Conservation (phyloP, 1,139 yeast genomes). For the Protomyces inundatus region DNA sequence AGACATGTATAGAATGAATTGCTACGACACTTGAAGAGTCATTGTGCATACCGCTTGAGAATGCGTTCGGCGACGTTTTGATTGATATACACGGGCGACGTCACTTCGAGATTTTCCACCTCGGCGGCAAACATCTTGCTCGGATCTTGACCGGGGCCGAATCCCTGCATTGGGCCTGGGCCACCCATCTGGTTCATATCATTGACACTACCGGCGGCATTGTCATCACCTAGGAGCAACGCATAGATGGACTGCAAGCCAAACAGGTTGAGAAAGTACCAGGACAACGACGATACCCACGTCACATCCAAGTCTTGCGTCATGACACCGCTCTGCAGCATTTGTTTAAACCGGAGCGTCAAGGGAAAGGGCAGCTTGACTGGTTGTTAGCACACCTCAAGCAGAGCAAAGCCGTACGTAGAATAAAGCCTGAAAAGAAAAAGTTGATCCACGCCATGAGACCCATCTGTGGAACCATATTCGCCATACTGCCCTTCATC, state of each 20-base stretch:
- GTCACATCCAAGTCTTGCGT: slow-evolving; percentile 83
- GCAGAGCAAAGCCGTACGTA: slow-evolving; percentile 36
- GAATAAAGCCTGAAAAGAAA: slow-evolving; percentile 85
- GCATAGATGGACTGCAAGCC: slow-evolving; percentile 81
- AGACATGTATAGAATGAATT: too few relatives aligned
- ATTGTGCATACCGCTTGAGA: slow-evolving; percentile 38
- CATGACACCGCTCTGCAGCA: slow-evolving; percentile 83
- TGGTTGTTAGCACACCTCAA: neutral
- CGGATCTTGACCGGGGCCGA: slow-evolving; percentile 48
- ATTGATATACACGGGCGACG: slow-evolving; percentile 54
- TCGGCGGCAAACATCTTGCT: slow-evolving; percentile 58
- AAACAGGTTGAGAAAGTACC: slow-evolving; percentile 87
- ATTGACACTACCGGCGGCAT: slow-evolving; percentile 33
- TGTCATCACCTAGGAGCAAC: slow-evolving; percentile 56
- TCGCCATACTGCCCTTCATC: slow-evolving; percentile 76
- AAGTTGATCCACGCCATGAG: slow-evolving; percentile 96
- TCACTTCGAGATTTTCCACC: slow-evolving; percentile 70
- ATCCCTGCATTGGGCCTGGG: slow-evolving; percentile 40
- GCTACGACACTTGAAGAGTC: neutral
- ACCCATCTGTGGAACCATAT: slow-evolving; percentile 82
- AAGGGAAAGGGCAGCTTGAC: slow-evolving; percentile 78
- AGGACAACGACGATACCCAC: slow-evolving; percentile 94
- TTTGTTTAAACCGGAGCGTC: slow-evolving; percentile 80
- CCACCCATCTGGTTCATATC: slow-evolving; percentile 30
- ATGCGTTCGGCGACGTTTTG: slow-evolving; percentile 65